Conservation (phyloP, 2,329 filamentous ascomycete species). For the Botrytis fabae region DNA sequence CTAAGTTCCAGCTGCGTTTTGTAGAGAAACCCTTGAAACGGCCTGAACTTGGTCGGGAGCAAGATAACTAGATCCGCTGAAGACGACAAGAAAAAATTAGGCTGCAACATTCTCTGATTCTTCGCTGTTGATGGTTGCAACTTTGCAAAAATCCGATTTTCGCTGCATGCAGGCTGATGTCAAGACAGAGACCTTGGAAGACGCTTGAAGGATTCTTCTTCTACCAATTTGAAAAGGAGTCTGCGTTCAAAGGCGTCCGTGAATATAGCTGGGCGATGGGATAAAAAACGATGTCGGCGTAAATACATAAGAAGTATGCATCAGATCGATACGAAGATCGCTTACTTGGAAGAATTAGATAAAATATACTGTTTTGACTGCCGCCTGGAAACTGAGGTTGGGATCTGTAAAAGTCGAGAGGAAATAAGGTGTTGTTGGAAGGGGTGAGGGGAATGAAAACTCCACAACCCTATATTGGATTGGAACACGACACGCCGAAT, state of each 20-base stretch:
- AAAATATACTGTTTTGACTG: constrained; percentile 11
- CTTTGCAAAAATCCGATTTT: constrained; percentile 18
- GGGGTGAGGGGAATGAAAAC: not conserved
- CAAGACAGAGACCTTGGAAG: not conserved
- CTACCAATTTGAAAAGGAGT: constrained; percentile 20
- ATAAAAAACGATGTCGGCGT: not conserved
- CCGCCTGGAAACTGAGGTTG: constrained; percentile 9
- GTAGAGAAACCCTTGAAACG: not conserved
- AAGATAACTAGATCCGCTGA: constrained; percentile 2
- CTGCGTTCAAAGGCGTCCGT: constrained; percentile 10
- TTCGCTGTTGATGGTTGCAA: constrained; percentile 17
- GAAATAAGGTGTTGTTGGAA: not conserved
- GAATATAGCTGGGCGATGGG: not conserved
- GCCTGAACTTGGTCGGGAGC: constrained; percentile 7
- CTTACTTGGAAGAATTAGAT: not conserved
- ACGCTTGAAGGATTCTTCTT: constrained; percentile 17
- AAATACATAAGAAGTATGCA: not conserved
- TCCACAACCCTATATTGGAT: constrained; percentile 3
- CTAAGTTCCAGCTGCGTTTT: constrained; percentile 16
- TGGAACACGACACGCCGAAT: not conserved
- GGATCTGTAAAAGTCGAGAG: not conserved
- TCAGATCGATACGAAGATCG: constrained; percentile 14
- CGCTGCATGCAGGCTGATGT: not conserved
- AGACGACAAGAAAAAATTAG: constrained; percentile 14
- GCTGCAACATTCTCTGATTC: constrained; percentile 12